Evolutionary conservation across 2,329 filamentous ascomycete species (phyloP), one percentile per base, ranked within the genome.

Genomic region (Scedosporium boydii): DNA sequence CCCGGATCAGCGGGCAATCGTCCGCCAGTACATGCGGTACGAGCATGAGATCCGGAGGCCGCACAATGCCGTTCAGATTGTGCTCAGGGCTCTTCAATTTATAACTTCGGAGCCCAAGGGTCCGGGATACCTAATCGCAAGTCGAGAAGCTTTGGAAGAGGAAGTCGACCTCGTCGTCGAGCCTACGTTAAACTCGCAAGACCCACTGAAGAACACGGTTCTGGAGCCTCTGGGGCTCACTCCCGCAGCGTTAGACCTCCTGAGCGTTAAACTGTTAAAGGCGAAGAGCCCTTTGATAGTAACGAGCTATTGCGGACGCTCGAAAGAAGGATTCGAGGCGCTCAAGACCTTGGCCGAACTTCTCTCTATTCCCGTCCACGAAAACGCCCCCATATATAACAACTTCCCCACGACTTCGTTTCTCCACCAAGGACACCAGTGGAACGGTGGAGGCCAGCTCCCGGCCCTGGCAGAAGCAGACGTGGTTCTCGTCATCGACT

Each of bases 401-500:
- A 69, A 66, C 63, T 72, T 71, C 63, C 69, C 69, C 3, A 61
- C 63, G 2, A 65, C 66, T 5, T 65, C 63, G 6, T 63, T 61
- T 29, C 59, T 66, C 14, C 66, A 67, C 59, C 65, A 66, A 38
- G 63, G 66, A 18, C 65, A 66, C 55, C 62, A 64, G 14, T 68
- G 65, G 64, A 67, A 66, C 58, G 65, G 65, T 18, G 64, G 66
- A 7, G 65, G 65, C 3, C 66, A 66, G 63, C 60, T 64, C 5
- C 56, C 62, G 3, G 62, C 75, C 46, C 83, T 88, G 69, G 79
- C 76, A 64, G 81, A 81, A 0, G 85, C 86, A 0, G 86, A 88
- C 68, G 77, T 88, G 46, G 87, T 89, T 58, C 69, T 89, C 9
- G 82, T 88, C 10, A 73, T 87, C 21, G 86, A 88, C 69, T 86